phyloP scores from a whole-genome alignment of 805 yeast species.

The Yarrowia keelungensis region DNA sequence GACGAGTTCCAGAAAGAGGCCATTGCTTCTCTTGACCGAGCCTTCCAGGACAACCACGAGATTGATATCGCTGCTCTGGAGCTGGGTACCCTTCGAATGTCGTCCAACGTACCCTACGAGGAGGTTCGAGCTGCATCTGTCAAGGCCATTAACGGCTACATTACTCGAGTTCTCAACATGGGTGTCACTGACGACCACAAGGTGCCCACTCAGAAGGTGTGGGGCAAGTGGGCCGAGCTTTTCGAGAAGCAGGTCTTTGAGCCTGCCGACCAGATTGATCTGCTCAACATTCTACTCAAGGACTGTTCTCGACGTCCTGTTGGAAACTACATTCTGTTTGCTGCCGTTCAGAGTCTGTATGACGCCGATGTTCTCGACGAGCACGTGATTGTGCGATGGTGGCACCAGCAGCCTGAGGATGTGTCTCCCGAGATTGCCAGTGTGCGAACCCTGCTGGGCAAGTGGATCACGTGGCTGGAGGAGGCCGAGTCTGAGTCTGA shows the following conservation, averaged over 20 bases:
- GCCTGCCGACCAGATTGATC: slow-evolving; percentile 75
- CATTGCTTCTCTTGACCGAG: slow-evolving; percentile 89
- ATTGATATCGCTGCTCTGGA: slow-evolving; percentile 92
- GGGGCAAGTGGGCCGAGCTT: slow-evolving; percentile 80
- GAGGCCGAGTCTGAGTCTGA: slow-evolving; percentile 75
- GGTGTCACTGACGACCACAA: slow-evolving; percentile 79
- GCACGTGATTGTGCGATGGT: slow-evolving; percentile 81
- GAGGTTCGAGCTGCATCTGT: slow-evolving; percentile 87
- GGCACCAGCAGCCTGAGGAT: slow-evolving; percentile 61
- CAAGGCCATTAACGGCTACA: slow-evolving; percentile 71
- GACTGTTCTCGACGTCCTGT: slow-evolving; percentile 53
- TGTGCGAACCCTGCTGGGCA: slow-evolving; percentile 64
- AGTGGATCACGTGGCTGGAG: slow-evolving; percentile 86
- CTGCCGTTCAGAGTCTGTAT: slow-evolving; percentile 67
- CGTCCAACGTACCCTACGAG: slow-evolving; percentile 93
- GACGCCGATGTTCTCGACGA: slow-evolving; percentile 85
- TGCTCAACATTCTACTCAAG: slow-evolving; percentile 59
- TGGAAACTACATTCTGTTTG: slow-evolving; percentile 58
- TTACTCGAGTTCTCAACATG: slow-evolving; percentile 68
- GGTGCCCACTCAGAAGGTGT: slow-evolving; percentile 77
- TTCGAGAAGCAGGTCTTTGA: slow-evolving; percentile 87
- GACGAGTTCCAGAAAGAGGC: slow-evolving; percentile 86
- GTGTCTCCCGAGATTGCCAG: slow-evolving; percentile 52
- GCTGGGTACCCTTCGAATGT: slow-evolving; percentile 93
- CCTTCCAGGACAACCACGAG: slow-evolving; percentile 90